A percentile compares a stretch with the other conserved stretches of the same genome.
phyloP scores from a whole-genome alignment of 2,329 filamentous ascomycete genomes.

The Trichoderma pleuroti region DNA sequence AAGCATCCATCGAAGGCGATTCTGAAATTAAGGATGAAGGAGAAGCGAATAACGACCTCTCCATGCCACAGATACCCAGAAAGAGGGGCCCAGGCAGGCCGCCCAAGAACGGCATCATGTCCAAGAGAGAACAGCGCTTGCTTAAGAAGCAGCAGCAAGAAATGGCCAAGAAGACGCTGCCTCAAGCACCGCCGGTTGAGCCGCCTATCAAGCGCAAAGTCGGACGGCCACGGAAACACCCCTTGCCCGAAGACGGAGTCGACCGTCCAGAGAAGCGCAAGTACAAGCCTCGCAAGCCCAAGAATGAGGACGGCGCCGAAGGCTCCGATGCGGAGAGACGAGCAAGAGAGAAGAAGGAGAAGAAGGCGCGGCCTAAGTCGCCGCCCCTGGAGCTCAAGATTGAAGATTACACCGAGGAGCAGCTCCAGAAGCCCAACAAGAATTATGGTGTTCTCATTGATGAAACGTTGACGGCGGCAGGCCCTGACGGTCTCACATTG shows the following conservation, averaged over 20 bases:
- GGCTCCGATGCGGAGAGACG: conserved; percentile 55
- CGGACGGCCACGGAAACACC: conserved; percentile 62
- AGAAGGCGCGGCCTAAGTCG: conserved; percentile 58
- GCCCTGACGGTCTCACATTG: conserved; percentile 52
- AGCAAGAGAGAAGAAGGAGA: conserved; percentile 57
- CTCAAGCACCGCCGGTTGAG: conserved; percentile 45
- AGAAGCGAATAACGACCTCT: conserved; percentile 33
- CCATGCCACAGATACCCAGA: conserved; percentile 50
- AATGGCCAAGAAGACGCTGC: conserved; percentile 49
- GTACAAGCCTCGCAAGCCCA: conserved; percentile 61
- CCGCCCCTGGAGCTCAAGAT: conserved; percentile 54
- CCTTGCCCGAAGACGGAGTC: conserved; percentile 52
- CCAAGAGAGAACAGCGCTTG: conserved; percentile 66
- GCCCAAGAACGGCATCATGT: conserved; percentile 80
- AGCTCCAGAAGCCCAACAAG: conserved; percentile 59
- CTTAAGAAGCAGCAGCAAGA: conserved; percentile 55
- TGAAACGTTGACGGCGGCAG: conserved; percentile 54
- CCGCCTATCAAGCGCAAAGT: conserved; percentile 61
- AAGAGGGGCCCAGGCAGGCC: conserved; percentile 76
- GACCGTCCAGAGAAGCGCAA: conserved; percentile 61
- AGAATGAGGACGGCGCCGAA: conserved; percentile 50
- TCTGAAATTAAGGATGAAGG: conserved; percentile 30
- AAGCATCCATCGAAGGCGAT: conserved; percentile 24
- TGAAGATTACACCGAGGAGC: conserved; percentile 55
- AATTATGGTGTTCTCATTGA: conserved; percentile 61